phyloP scores from a whole-genome alignment of 2,329 filamentous ascomycete species.

The Neofusicoccum ribis region DNA sequence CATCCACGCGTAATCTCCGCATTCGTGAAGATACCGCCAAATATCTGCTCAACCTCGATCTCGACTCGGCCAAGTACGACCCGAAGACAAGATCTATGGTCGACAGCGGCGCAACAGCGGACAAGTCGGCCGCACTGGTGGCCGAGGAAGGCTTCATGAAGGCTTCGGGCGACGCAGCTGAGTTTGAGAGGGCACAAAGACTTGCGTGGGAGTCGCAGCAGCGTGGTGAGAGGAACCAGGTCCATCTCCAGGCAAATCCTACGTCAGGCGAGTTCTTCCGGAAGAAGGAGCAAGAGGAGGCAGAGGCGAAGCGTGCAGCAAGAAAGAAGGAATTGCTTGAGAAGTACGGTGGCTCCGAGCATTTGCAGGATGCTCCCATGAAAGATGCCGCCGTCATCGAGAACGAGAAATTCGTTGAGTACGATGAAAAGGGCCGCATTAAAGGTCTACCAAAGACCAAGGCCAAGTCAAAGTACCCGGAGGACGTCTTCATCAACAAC shows the following conservation, averaged over 20 bases:
- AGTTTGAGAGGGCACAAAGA: slow-evolving; percentile 84
- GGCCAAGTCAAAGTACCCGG: slow-evolving; percentile 86
- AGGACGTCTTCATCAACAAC: slow-evolving; percentile 86
- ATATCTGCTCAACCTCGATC: slow-evolving; percentile 89
- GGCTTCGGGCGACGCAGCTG: slow-evolving; percentile 84
- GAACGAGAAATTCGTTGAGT: slow-evolving; percentile 87
- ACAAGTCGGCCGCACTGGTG: slow-evolving; percentile 78
- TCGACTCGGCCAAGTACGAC: slow-evolving; percentile 96
- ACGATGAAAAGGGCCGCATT: slow-evolving; percentile 84
- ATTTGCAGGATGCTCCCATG: slow-evolving; percentile 61
- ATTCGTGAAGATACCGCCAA: slow-evolving; percentile 97
- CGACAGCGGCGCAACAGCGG: slow-evolving; percentile 75
- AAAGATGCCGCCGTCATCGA: slow-evolving; percentile 71
- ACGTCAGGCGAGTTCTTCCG: slow-evolving; percentile 85
- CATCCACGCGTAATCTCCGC: slow-evolving; percentile 84
- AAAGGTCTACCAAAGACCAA: slow-evolving; percentile 79
- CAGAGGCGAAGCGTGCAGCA: slow-evolving; percentile 66
- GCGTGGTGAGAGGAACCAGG: slow-evolving; percentile 70
- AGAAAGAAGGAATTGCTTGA: slow-evolving; percentile 71
- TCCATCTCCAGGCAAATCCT: slow-evolving; percentile 94
- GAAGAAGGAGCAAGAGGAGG: slow-evolving; percentile 76
- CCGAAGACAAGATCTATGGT: slow-evolving; percentile 93
- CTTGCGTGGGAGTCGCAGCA: slow-evolving; percentile 98
- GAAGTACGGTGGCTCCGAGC: slow-evolving; percentile 75
- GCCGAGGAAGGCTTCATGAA: slow-evolving; percentile 92